Conservation (phyloP, 805 yeast genomes). For the Lachancea fermentati region DNA sequence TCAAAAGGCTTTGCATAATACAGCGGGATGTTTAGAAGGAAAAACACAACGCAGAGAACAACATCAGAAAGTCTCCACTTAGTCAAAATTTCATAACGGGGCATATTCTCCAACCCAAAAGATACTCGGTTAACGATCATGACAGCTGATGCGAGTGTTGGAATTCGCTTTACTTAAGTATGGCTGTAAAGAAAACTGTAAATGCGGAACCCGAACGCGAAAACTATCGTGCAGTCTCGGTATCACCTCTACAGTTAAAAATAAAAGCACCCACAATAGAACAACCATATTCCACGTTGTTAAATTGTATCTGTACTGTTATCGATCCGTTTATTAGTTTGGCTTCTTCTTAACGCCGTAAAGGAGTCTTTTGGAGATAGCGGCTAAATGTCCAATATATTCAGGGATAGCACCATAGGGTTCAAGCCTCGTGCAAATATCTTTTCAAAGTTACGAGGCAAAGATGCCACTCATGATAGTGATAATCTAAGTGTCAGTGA, state of each 20-base stretch:
- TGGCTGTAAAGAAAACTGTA: too few relatives aligned
- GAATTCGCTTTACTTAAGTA: too few relatives aligned
- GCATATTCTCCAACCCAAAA: constrained; percentile 16
- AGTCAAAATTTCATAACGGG: constrained; percentile 17
- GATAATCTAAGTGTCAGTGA: constrained; percentile 2
- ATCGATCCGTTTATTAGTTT: too few relatives aligned
- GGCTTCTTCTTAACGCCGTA: too few relatives aligned
- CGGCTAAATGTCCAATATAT: constrained; percentile 29
- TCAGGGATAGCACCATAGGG: constrained; percentile 27
- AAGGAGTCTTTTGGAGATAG: background rate
- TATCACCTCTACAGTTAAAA: too few relatives aligned
- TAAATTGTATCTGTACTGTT: too few relatives aligned
- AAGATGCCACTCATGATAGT: constrained; percentile 1
- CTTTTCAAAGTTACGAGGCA: constrained; percentile 24
- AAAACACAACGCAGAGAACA: constrained; percentile 28
- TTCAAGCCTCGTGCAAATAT: constrained; percentile 32
- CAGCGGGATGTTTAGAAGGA: constrained; percentile 31
- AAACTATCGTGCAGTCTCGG: too few relatives aligned
- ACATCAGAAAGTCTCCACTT: constrained; percentile 40
- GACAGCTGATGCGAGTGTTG: background rate
- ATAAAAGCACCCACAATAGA: too few relatives aligned
- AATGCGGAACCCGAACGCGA: too few relatives aligned
- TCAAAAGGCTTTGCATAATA: constrained; percentile 54
- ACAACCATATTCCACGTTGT: too few relatives aligned
- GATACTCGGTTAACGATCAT: constrained; percentile 24